These are phyloP conservation scores for Harringtonia lauricola DNA, from an alignment of 2,329 filamentous ascomycete species.

Conservation along the genomic window DNA sequence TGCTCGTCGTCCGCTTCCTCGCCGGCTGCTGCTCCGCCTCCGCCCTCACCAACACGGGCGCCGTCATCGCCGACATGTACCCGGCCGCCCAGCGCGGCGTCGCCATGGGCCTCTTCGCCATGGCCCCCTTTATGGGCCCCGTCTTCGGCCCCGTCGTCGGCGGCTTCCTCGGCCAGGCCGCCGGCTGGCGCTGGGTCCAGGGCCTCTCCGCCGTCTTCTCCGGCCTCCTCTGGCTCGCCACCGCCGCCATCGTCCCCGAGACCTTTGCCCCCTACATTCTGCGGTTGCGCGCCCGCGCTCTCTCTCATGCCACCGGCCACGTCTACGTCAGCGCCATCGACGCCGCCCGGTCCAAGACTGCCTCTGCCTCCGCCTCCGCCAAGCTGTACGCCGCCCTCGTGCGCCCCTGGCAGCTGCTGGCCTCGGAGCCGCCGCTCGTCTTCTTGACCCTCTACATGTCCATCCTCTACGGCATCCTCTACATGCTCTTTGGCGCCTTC, in stretches of 20 bases:
- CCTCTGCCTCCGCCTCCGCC: background rate
- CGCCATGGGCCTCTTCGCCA: slow-evolving; percentile 56
- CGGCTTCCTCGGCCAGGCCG: slow-evolving; percentile 17
- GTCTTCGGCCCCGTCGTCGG: slow-evolving; percentile 37
- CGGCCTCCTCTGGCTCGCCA: slow-evolving; percentile 14
- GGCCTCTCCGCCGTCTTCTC: slow-evolving; percentile 12
- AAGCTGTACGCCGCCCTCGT: slow-evolving; percentile 21
- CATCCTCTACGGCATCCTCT: slow-evolving; percentile 39
- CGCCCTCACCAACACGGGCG: slow-evolving; percentile 50
- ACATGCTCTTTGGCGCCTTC: slow-evolving; percentile 50
- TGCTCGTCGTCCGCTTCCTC: slow-evolving; percentile 58
- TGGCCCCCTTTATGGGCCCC: slow-evolving; percentile 74
- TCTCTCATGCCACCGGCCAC: slow-evolving; percentile 29
- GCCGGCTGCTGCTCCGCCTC: slow-evolving; percentile 50
- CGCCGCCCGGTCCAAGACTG: background rate
- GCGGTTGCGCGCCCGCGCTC: slow-evolving; percentile 34
- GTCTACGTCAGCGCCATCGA: slow-evolving; percentile 15
- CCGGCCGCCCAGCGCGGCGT: slow-evolving; percentile 36
- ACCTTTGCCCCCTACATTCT: slow-evolving; percentile 33
- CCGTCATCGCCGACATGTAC: slow-evolving; percentile 54
- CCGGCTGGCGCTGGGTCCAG: slow-evolving; percentile 19
- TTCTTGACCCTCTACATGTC: slow-evolving; percentile 42
- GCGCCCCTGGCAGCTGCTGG: slow-evolving; percentile 54
- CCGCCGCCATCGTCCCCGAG: slow-evolving; percentile 13
- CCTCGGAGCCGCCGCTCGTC: slow-evolving; percentile 55